Evolutionary conservation across 1,284 basidiomycete genomes (phyloP), one percentile per base, ranked within the genome.

Genomic region (Tilletia indica): DNA sequence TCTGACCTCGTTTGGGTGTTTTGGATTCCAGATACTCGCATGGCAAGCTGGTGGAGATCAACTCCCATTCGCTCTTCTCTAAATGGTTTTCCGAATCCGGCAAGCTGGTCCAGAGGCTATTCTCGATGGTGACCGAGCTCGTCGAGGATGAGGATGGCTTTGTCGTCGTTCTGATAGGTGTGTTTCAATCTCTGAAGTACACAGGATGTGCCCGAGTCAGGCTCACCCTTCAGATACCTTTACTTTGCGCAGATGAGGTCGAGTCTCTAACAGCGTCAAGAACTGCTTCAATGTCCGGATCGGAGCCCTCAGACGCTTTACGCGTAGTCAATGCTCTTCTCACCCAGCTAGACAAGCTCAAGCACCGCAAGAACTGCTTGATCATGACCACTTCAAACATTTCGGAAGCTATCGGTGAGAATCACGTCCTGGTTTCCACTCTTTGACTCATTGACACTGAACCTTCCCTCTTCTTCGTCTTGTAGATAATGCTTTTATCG

Each of bases 311-410:
- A 3, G 97, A 99, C 83, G 94, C 94, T n/a, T 85, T 99, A 36
- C 87, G 96, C 49, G 95, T 98, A 8, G 97, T 99, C 58, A 99
- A 99, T 83, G 97, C 97, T 0, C 89, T 99, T 0, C 87, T 99
- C 5, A 99, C 97, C 0, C 96, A 99, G 85, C 88, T 99, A 2
- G 97, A 99, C 86, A 97, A 96, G 85, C 87, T 99, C 19, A 94
- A 93, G 84, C 90, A 92, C 75, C 89, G 90, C 74, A 94, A 93
- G 85, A 99, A 99, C 81, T 94, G 95, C 2, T 87, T 99, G 14
- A 91, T 99, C 42, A 92, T 99, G 90, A 92, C 97, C 0, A 99
- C 97, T 0, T 97, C 93, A 72, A 99, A 99, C 84, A 89, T 99
- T 5, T 91, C 91, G 0, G 92, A 93, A 78, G 93, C 95, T 0